Base-by-base conservation (phyloP, 495 filamentous ascomycete species). In the Filosporella fistucella region DNA sequence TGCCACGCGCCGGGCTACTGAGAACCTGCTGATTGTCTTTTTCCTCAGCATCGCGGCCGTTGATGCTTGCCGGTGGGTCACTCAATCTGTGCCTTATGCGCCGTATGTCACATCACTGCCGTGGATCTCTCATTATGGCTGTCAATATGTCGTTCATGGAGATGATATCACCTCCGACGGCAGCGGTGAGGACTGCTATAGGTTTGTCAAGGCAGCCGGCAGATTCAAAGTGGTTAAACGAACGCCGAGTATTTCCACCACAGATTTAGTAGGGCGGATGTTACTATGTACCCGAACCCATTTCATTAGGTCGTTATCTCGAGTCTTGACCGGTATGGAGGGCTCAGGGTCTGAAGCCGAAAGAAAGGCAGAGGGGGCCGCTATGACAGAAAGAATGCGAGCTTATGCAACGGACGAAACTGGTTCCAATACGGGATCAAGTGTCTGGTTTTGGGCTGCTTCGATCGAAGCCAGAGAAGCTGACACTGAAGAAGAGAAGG, bases 201-300 rank as follows among this genome's bases (percentile, higher is more conserved):
- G 94, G 51, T 95, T 85, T 62, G 93, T 99, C 43, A 97, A 97
- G 65, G 82, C 82, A 20, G 91, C 90, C 12, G 83, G 83, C 16
- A 79, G 93, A 7, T 97, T 99, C 74, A 83, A 86, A 59, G 88
- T 97, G 12, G 93, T 99, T 16, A 91, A 91, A 67, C 74, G 93
- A n/a, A 97, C 94, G 0, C 91, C 91, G 0, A 88, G 88, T 25
- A 99, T 99, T 52, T 94, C 88, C 4, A 99, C 93, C 1, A 99
- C 93, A 2, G 94, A 99, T 59, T 76, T 99, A 7, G 93, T 99
- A 29, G 93, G 94, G 2, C 80, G 93, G 45, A 99, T 99, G 94
- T 74, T 99, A 55, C 68, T 96, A 39, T 96, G 89, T 63, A 96
- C 90, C 1, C 86, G 80, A 60, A 84, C 75, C 17, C 91, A 97